Conservation (phyloP, 2,329 filamentous ascomycete species). For the Fusarium pseudocircinatum region DNA sequence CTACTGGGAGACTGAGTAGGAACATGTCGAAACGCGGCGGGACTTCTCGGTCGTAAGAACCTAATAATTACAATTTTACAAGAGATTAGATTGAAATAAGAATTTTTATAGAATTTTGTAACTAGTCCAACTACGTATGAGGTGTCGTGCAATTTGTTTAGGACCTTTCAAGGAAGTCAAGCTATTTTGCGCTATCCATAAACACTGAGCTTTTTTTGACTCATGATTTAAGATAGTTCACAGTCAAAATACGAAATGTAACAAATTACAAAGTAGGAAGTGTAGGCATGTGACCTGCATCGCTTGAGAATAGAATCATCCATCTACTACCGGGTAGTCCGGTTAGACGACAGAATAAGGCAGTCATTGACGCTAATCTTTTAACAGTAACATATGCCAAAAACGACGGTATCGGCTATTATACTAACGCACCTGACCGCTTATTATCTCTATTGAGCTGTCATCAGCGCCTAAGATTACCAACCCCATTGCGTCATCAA, state of each 20-base stretch:
- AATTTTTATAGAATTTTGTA: fast-evolving
- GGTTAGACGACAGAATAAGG: fast-evolving
- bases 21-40: fast-evolving
- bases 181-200: too few relatives aligned
- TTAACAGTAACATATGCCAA: fast-evolving
- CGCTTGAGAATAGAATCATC: fast-evolving
- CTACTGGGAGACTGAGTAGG: not conserved
- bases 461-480: not conserved
- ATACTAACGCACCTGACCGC: fast-evolving
- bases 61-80: fast-evolving
- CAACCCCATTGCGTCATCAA: not conserved
- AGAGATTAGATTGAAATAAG: fast-evolving
- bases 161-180: too few relatives aligned
- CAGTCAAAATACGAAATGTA: fast-evolving
- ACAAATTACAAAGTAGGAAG: not conserved
- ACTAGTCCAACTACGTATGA: too few relatives aligned
- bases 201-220: too few relatives aligned
- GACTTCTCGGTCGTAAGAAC: fast-evolving
- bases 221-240: not conserved
- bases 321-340: fast-evolving
- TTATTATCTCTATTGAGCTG: too few relatives aligned
- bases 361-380: fast-evolving
- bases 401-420: fast-evolving
- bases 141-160: too few relatives aligned
- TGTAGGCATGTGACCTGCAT: too few relatives aligned